Conservation (phyloP, 2,329 filamentous ascomycete genomes). For the Fusarium sterilihyphosum region DNA sequence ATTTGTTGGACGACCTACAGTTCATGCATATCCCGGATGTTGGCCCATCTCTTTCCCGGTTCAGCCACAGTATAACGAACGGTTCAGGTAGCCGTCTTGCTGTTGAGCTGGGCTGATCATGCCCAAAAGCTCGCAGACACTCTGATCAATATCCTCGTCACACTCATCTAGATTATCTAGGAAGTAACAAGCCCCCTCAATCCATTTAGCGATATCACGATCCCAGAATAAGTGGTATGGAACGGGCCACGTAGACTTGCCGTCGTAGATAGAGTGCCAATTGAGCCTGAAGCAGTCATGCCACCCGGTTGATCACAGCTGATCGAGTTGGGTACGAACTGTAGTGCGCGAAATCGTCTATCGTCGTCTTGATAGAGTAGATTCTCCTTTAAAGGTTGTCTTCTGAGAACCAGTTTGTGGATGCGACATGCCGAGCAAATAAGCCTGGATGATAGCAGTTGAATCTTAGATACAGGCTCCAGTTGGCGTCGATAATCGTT, state of each 20-base stretch:
- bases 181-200: conserved; percentile 12
- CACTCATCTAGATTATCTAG: neutral
- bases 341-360: conserved; percentile 51
- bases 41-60: conserved; percentile 64
- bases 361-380: conserved; percentile 48
- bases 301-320: conserved; percentile 63
- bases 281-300: conserved; percentile 66
- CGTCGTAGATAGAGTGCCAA: conserved; percentile 64
- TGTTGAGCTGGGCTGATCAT: conserved; percentile 68
- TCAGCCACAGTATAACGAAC: conserved; percentile 69
- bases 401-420: conserved; percentile 51
- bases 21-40: conserved; percentile 69
- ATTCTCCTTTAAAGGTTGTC: conserved; percentile 50
- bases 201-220: conserved; percentile 37
- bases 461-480: neutral
- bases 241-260: conserved; percentile 62
- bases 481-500: neutral
- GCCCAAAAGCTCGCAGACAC: conserved; percentile 56
- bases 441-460: neutral
- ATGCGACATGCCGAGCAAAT: conserved; percentile 40
- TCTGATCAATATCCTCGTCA: conserved; percentile 16
- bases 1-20: conserved; percentile 53
- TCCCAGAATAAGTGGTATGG: conserved; percentile 70
- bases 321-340: conserved; percentile 60
- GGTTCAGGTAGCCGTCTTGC: conserved; percentile 68